A percentile compares a stretch with the other conserved stretches of the same genome.
Conservation (phyloP, 345 rosid genomes). For the Eucalyptus lansdowneana region DNA sequence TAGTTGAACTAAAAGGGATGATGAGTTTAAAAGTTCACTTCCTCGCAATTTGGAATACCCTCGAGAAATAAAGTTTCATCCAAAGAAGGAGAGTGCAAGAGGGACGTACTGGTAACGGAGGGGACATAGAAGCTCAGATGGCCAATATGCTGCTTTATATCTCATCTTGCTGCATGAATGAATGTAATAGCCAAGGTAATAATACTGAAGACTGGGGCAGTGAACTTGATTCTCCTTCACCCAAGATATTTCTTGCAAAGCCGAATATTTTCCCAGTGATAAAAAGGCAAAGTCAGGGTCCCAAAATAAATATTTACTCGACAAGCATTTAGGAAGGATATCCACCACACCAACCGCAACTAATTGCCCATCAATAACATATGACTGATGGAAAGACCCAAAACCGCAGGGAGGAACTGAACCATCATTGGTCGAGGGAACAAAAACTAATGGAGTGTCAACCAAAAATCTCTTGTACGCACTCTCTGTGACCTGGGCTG, state of each 20-base stretch:
- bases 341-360: slow-evolving; percentile 94
- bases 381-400: slow-evolving; percentile 97
- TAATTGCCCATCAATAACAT: slow-evolving; percentile 65
- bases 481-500: slow-evolving; percentile 35
- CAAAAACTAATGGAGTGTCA: slow-evolving; percentile 65
- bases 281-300: slow-evolving; percentile 88
- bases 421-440: slow-evolving; percentile 48
- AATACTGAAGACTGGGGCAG: slow-evolving; percentile 71
- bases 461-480: slow-evolving; percentile 71
- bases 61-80: neutral
- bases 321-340: slow-evolving; percentile 86
- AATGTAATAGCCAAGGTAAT: slow-evolving; percentile 96
- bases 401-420: slow-evolving; percentile 75
- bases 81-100: neutral
- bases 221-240: slow-evolving; percentile 50
- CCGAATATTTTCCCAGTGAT: slow-evolving; percentile 86
- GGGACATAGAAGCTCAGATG: slow-evolving; percentile 96
- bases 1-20: neutral
- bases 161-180: slow-evolving; percentile 97
- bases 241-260: slow-evolving; percentile 80
- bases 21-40: neutral
- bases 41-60: neutral
- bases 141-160: slow-evolving; percentile 91
- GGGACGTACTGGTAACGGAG: slow-evolving; percentile 75
- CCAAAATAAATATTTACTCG: slow-evolving; percentile 94